These are phyloP conservation scores for Xanthoconium stramineum DNA, from an alignment of 768 basidiomycete species.

Conservation along the genomic window DNA sequence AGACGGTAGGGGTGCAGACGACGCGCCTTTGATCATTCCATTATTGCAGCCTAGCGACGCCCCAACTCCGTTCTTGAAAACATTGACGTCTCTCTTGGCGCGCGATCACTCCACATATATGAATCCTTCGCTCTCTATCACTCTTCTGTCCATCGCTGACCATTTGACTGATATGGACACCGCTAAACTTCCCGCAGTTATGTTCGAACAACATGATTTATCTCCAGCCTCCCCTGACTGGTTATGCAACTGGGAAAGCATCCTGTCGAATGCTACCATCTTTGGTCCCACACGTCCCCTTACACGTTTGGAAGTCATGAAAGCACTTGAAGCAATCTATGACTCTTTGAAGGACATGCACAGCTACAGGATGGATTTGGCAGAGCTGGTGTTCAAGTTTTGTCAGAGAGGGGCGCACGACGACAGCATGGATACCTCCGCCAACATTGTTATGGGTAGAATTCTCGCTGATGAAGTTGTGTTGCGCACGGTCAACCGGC, in stretches of 20 bases:
- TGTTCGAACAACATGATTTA: constrained; percentile 66
- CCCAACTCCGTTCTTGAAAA: constrained; percentile 58
- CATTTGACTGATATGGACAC: constrained; percentile 70
- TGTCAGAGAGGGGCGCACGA: constrained; percentile 37
- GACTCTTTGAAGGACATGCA: constrained; percentile 69
- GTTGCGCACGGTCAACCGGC: constrained; percentile 44
- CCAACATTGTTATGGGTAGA: constrained; percentile 44
- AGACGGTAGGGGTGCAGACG: constrained; percentile 41
- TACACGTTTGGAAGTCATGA: constrained; percentile 57
- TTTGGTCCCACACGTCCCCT: constrained; percentile 42
- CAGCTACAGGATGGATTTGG: constrained; percentile 52
- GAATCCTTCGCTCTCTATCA: constrained; percentile 58
- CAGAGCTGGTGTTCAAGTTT: constrained; percentile 54
- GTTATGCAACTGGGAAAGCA: constrained; percentile 61
- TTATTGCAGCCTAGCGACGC: constrained; percentile 53
- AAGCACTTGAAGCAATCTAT: constrained; percentile 55
- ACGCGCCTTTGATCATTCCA: constrained; percentile 46
- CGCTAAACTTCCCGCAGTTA: constrained; percentile 54
- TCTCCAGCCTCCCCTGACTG: constrained; percentile 71
- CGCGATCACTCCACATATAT: constrained; percentile 58
- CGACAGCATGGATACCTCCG: constrained; percentile 24
- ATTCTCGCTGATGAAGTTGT: constrained; percentile 71
- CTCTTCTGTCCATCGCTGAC: constrained; percentile 62
- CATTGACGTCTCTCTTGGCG: constrained; percentile 59
- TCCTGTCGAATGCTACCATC: constrained; percentile 50